phyloP scores from a whole-genome alignment of 768 basidiomycete genomes.

The Phylloporus sp. region DNA sequence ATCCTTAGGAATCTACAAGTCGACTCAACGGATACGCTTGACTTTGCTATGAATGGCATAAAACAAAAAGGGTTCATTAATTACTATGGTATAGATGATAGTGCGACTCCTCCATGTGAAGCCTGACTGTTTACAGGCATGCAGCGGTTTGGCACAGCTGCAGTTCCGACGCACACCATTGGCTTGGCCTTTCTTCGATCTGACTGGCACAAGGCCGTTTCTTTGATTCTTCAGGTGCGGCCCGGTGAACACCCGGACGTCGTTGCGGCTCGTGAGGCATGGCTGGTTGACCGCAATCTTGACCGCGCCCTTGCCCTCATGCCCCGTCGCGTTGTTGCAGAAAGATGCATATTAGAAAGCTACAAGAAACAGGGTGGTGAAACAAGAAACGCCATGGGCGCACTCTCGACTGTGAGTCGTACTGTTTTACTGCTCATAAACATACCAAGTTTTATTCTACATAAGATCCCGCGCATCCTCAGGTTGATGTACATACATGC shows the following conservation, averaged over 20 bases:
- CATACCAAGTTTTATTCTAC: slow-evolving; percentile 2
- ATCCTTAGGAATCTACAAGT: slow-evolving; percentile 74
- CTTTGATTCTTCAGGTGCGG: slow-evolving; percentile 74
- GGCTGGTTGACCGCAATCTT: slow-evolving; percentile 79
- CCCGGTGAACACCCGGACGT: slow-evolving; percentile 93
- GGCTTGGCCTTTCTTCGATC: slow-evolving; percentile 86
- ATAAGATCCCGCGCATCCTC: slow-evolving; percentile 92
- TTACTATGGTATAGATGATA: slow-evolving; percentile 71
- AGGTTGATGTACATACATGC: slow-evolving; percentile 98
- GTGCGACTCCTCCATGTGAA: background rate
- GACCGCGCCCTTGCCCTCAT: slow-evolving; percentile 80
- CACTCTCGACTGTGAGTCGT: slow-evolving; percentile 69
- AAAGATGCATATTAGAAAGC: slow-evolving; percentile 87
- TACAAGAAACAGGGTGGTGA: slow-evolving; percentile 79
- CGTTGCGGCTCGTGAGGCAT: slow-evolving; percentile 77
- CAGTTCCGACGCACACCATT: slow-evolving; percentile 92
- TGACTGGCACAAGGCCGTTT: slow-evolving; percentile 86
- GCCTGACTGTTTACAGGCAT: slow-evolving; percentile 59
- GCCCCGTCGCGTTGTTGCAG: slow-evolving; percentile 90
- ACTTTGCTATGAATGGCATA: slow-evolving; percentile 71
- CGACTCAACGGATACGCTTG: slow-evolving; percentile 65
- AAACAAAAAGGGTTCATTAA: slow-evolving; percentile 92
- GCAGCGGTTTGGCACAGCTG: slow-evolving; percentile 98
- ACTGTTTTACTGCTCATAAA: background rate
- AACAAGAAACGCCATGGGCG: slow-evolving; percentile 81